Evolutionary conservation across 306 rosid species (phyloP).

Genomic region (Arachis stenosperma): DNA sequence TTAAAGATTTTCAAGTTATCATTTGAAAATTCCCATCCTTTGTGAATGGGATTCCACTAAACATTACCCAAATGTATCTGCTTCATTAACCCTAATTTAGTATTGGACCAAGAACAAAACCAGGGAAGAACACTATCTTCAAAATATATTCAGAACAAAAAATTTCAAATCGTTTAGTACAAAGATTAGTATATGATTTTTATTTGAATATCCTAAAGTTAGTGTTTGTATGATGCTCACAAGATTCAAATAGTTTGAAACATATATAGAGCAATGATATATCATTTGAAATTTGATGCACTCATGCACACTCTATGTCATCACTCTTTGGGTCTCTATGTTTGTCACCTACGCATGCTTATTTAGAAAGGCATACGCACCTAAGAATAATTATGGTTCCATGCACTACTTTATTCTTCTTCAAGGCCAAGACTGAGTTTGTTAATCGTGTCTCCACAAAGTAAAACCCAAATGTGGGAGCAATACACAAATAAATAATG

Average conservation of each 20-base stretch:
- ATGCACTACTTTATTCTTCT: constrained; percentile 6
- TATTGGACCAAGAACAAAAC: too few species aligned
- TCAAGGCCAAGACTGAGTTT: constrained; percentile 25
- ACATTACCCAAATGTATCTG: not conserved
- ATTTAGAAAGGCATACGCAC: constrained; percentile 34
- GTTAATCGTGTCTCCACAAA: constrained; percentile 50
- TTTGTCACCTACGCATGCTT: constrained; percentile 37
- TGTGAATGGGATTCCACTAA: not conserved
- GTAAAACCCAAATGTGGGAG: constrained; percentile 39
- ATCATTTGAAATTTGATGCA: not conserved
- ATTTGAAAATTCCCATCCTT: not conserved
- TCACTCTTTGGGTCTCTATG: constrained; percentile 21
- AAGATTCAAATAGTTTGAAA: not conserved
- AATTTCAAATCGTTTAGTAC: not conserved
- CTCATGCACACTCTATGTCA: constrained; percentile 5
- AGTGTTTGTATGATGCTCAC: too few species aligned
- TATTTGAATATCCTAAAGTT: too few species aligned
- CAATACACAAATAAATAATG: constrained; percentile 29
- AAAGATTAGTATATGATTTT: not conserved
- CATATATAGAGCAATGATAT: not conserved
- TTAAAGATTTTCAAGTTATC: too few species aligned
- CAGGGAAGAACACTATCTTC: too few species aligned
- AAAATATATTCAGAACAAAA: too few species aligned
- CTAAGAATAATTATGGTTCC: constrained; percentile 24
- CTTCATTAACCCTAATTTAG: too few species aligned